Percentiles rank a stretch among this genome's conserved stretches.
Evolutionary conservation across 495 filamentous ascomycete species (phyloP).

Genomic region (Aspergillus panamensis): DNA sequence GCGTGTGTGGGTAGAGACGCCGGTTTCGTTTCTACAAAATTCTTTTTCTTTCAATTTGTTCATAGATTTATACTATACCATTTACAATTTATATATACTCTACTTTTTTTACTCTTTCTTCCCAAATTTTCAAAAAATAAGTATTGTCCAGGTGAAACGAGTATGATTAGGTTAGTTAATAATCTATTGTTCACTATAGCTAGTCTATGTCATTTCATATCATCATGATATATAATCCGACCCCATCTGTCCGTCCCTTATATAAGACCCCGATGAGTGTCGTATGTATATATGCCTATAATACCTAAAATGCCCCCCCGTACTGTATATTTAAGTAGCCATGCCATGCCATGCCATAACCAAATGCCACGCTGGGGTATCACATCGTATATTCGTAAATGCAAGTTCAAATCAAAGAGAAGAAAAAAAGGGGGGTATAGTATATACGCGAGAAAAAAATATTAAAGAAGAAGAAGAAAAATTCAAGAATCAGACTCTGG

Average conservation of each 20-base stretch:
- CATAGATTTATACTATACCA: not conserved
- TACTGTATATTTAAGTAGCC: not conserved
- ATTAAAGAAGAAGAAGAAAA: not conserved
- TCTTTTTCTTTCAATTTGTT: constrained; percentile 1
- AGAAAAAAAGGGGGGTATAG: too few relatives aligned
- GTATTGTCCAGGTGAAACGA: too few relatives aligned
- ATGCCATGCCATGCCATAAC: not conserved
- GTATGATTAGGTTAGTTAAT: too few relatives aligned
- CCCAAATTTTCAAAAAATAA: not conserved
- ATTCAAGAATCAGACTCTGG: not conserved
- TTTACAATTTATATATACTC: not conserved
- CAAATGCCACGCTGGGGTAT: not conserved
- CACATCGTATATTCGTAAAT: not conserved
- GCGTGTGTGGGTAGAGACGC: constrained; percentile 45
- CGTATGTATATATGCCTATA: too few relatives aligned
- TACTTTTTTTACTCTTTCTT: not conserved
- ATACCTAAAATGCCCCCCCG: too few relatives aligned
- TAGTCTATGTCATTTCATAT: too few relatives aligned
- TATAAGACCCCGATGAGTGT: too few relatives aligned
- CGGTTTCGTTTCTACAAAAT: constrained; percentile 28
- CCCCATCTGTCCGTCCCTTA: too few relatives aligned
- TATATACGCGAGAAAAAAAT: not conserved
- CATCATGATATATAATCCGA: too few relatives aligned
- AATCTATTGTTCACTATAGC: too few relatives aligned
- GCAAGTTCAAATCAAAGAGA: not conserved